These are phyloP conservation scores for Dactylonectria macrodidyma DNA, from an alignment of 2,329 filamentous ascomycete species.

Conservation along the genomic window DNA sequence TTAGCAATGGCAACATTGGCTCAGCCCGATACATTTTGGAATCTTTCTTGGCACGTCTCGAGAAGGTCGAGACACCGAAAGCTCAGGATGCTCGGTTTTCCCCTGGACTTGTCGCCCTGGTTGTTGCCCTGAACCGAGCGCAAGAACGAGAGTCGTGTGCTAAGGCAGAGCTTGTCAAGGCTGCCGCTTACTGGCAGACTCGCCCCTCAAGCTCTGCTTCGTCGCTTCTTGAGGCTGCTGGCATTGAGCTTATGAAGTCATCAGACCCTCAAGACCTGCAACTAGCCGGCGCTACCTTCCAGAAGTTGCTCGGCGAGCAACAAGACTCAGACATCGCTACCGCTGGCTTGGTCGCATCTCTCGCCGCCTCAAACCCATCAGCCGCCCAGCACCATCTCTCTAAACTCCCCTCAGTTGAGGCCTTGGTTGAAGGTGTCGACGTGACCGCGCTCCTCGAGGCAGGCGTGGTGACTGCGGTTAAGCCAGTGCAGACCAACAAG, in stretches of 20 bases:
- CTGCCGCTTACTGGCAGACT: slow-evolving; percentile 84
- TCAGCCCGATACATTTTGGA: slow-evolving; percentile 84
- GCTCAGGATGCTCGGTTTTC: slow-evolving; percentile 82
- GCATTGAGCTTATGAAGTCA: slow-evolving; percentile 85
- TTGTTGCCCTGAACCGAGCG: slow-evolving; percentile 83
- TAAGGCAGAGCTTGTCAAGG: slow-evolving; percentile 81
- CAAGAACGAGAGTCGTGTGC: slow-evolving; percentile 82
- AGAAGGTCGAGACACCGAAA: slow-evolving; percentile 69
- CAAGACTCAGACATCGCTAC: slow-evolving; percentile 78
- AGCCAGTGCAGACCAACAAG: slow-evolving; percentile 63
- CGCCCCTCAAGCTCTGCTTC: slow-evolving; percentile 63
- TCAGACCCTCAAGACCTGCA: slow-evolving; percentile 77
- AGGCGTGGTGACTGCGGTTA: slow-evolving; percentile 68
- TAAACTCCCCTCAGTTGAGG: slow-evolving; percentile 73
- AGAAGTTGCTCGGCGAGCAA: slow-evolving; percentile 76
- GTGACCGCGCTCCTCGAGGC: slow-evolving; percentile 74
- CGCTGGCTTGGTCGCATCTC: slow-evolving; percentile 89
- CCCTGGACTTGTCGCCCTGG: slow-evolving; percentile 86
- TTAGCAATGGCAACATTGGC: slow-evolving; percentile 78
- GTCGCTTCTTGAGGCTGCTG: slow-evolving; percentile 85
- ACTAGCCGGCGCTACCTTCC: slow-evolving; percentile 85
- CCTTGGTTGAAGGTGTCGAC: slow-evolving; percentile 74
- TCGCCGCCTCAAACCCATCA: slow-evolving; percentile 73
- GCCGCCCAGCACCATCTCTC: slow-evolving; percentile 69
- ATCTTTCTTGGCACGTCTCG: slow-evolving; percentile 80